phyloP scores from a whole-genome alignment of 2,329 filamentous ascomycete genomes.

The Colletotrichum falcatum region DNA sequence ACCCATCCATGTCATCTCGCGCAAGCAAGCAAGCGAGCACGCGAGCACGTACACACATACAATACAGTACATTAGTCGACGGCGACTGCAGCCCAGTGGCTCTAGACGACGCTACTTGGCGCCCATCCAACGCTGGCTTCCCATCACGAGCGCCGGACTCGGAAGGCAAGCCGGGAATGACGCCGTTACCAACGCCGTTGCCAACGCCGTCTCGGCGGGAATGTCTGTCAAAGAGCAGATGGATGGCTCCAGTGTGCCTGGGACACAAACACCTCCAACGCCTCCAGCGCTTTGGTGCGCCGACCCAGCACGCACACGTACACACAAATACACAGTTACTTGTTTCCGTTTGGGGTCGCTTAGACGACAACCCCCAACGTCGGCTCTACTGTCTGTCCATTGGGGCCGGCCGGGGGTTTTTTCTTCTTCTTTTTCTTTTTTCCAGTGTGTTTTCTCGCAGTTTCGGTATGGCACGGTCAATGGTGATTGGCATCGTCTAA shows the following conservation, averaged over 20 bases:
- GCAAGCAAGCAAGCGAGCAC: background rate
- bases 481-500: too few species aligned
- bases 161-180: background rate
- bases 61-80: too few species aligned
- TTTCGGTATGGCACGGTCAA: background rate
- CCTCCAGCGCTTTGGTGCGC: too few species aligned
- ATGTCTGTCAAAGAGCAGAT: slow-evolving; percentile 7
- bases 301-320: background rate
- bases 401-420: too few species aligned
- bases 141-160: background rate
- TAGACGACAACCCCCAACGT: slow-evolving; percentile 4
- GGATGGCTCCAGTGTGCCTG: background rate
- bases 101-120: background rate
- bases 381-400: background rate
- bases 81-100: background rate
- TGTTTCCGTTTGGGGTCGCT: background rate
- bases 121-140: slow-evolving; percentile 6
- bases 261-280: too few species aligned
- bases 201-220: slow-evolving; percentile 12
- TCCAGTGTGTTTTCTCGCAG: background rate
- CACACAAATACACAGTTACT: background rate
- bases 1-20: background rate
- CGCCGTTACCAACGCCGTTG: slow-evolving; percentile 20
- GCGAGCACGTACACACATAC: background rate
- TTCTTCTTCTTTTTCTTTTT: background rate